phyloP scores from a whole-genome alignment of 2,329 filamentous ascomycete species.

The Cercospora canescens region DNA sequence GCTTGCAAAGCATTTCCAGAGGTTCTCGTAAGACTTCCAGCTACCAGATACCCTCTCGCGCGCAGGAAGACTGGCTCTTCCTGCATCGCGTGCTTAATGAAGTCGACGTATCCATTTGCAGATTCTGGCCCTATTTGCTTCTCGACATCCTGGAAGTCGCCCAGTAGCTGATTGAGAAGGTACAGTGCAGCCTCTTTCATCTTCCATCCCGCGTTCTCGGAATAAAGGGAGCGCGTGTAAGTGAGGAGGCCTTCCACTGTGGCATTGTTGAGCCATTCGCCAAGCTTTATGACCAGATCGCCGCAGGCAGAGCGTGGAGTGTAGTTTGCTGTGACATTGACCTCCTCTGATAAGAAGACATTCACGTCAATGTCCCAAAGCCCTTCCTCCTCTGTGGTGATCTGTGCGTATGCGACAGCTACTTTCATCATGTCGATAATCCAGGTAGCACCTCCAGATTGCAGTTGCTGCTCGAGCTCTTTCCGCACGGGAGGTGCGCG shows the following conservation, averaged over 20 bases:
- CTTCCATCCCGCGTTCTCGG: slow-evolving; percentile 58
- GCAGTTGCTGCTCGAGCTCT: slow-evolving; percentile 80
- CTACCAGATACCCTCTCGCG: slow-evolving; percentile 83
- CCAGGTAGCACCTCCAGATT: slow-evolving; percentile 70
- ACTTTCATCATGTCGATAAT: slow-evolving; percentile 85
- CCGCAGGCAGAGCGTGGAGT: slow-evolving; percentile 90
- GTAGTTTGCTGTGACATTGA: slow-evolving; percentile 92
- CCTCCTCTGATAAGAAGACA: slow-evolving; percentile 91
- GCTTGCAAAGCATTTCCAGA: slow-evolving; percentile 57
- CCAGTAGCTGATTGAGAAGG: slow-evolving; percentile 79
- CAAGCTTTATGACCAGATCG: slow-evolving; percentile 87
- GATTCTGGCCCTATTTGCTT: slow-evolving; percentile 69
- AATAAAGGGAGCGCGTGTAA: slow-evolving; percentile 74
- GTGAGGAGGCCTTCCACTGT: slow-evolving; percentile 77
- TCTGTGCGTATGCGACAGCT: slow-evolving; percentile 80
- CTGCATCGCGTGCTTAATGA: slow-evolving; percentile 76
- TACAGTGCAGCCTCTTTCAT: slow-evolving; percentile 79
- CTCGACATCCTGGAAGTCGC: slow-evolving; percentile 77
- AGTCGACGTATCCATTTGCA: slow-evolving; percentile 72
- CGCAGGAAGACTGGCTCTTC: slow-evolving; percentile 74
- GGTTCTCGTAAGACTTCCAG: slow-evolving; percentile 74
- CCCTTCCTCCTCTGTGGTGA: slow-evolving; percentile 88
- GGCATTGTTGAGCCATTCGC: slow-evolving; percentile 79
- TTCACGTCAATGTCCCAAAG: slow-evolving; percentile 97
- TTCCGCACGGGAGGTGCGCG: slow-evolving; percentile 84